Evolutionary conservation across 2,329 filamentous ascomycete genomes (phyloP).

Genomic region (Penicillium hordei): DNA sequence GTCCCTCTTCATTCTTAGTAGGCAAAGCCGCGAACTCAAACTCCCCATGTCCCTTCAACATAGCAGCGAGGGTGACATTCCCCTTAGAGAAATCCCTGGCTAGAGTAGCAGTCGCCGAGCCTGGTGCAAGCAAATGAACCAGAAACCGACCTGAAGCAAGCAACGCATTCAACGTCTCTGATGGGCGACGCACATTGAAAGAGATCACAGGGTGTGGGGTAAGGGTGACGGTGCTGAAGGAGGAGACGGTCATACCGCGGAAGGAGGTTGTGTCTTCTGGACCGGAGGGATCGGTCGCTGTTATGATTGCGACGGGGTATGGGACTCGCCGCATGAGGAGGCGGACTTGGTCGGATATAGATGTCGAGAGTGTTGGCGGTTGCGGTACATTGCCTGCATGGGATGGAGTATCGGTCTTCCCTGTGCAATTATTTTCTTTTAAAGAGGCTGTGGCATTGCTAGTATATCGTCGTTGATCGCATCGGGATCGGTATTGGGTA

Average conservation of each 20-base stretch:
- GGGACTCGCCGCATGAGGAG: constrained; percentile 56
- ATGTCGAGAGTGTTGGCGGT: constrained; percentile 4
- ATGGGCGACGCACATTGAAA: constrained; percentile 61
- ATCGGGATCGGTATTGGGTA: constrained; percentile 8
- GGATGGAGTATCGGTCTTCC: constrained; percentile 1
- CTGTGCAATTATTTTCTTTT: background rate
- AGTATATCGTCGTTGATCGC: constrained; percentile 19
- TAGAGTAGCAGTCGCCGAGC: constrained; percentile 33
- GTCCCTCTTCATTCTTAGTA: background rate
- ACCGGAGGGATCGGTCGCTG: constrained; percentile 42
- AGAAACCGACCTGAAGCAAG: constrained; percentile 47
- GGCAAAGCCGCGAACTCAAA: constrained; percentile 30
- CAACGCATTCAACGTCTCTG: constrained; percentile 57
- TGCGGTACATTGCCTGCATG: background rate
- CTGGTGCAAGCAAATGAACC: constrained; percentile 52
- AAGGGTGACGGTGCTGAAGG: constrained; percentile 60
- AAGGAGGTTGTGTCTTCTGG: constrained; percentile 31
- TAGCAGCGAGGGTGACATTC: constrained; percentile 36
- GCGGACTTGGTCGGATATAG: constrained; percentile 41
- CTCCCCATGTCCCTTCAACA: constrained; percentile 28
- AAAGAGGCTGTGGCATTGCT: constrained; percentile 16
- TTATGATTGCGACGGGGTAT: constrained; percentile 59
- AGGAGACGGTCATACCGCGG: constrained; percentile 60
- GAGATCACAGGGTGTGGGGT: constrained; percentile 57
- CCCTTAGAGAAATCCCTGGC: constrained; percentile 44